These are phyloP conservation scores for Naganishia vaughanmartiniae DNA, from an alignment of 768 basidiomycete genomes.

Conservation along the genomic window DNA sequence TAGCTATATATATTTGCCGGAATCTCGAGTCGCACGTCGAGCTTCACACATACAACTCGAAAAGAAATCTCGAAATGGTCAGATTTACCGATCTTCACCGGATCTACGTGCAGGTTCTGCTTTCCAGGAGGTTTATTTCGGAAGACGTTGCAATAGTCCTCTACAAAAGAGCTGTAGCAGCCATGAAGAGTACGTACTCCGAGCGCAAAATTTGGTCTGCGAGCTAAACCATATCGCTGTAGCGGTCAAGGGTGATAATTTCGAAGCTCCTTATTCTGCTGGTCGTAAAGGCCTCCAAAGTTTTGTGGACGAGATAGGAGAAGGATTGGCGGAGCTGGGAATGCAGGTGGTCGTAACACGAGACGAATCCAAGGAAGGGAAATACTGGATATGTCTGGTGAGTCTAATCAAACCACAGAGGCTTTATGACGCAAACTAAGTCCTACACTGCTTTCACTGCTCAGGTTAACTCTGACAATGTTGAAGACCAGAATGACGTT, in stretches of 20 bases:
- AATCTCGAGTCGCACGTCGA: neutral
- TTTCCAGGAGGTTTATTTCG: conserved; percentile 39
- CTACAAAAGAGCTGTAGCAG: conserved; percentile 41
- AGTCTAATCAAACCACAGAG: conserved; percentile 8
- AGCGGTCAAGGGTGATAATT: conserved; percentile 34
- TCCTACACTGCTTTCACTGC: neutral
- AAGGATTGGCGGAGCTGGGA: conserved; percentile 38
- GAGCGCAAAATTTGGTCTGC: conserved; percentile 32
- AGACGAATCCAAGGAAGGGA: conserved; percentile 32
- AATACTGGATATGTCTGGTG: conserved; percentile 41
- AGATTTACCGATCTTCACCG: conserved; percentile 41
- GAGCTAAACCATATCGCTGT: conserved; percentile 24
- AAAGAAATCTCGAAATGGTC: conserved; percentile 22
- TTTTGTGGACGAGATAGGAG: conserved; percentile 28
- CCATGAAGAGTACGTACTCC: conserved; percentile 36
- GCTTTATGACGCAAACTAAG: neutral
- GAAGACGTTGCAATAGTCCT: conserved; percentile 42
- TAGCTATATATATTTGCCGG: too few relatives aligned
- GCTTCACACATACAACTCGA: neutral
- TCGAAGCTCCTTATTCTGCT: neutral
- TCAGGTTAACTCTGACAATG: conserved; percentile 43
- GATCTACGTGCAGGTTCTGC: conserved; percentile 42
- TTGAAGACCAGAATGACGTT: conserved; percentile 30
- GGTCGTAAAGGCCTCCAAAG: conserved; percentile 14
- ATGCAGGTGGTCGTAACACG: conserved; percentile 32